Conservation (phyloP, 31 red algal genomes). For the Asparagopsis taxiformis region DNA sequence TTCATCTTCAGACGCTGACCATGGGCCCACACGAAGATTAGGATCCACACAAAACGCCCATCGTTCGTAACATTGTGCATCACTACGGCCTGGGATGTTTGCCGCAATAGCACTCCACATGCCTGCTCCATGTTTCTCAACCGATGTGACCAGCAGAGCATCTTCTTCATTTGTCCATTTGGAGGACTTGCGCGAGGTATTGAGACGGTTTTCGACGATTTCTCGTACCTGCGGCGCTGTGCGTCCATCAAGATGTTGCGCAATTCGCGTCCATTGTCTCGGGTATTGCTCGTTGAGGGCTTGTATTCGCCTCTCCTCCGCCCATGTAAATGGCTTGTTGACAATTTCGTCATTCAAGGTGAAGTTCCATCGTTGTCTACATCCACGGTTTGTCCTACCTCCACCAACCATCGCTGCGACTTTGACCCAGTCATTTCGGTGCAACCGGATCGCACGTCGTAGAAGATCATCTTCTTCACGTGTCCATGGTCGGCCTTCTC, state of each 20-base stretch:
- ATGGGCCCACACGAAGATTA: not conserved
- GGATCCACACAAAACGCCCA: slow-evolving; percentile 19
- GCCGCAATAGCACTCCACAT: slow-evolving; percentile 2
- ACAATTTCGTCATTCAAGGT: not conserved
- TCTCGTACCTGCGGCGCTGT: slow-evolving; percentile 18
- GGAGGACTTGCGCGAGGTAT: not conserved
- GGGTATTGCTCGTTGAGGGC: not conserved
- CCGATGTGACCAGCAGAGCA: not conserved
- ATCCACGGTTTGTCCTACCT: slow-evolving; percentile 15
- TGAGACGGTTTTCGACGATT: not conserved
- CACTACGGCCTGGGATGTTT: not conserved
- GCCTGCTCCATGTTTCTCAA: slow-evolving; percentile 11
- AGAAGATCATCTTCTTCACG: not conserved
- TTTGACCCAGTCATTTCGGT: slow-evolving; percentile 6
- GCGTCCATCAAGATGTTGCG: not conserved
- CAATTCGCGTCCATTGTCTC: slow-evolving; percentile 18
- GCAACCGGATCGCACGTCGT: not conserved
- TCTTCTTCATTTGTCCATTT: slow-evolving; percentile 22
- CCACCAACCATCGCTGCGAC: slow-evolving; percentile 8
- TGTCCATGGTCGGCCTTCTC: not conserved
- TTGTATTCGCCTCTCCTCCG: not conserved
- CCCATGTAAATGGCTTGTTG: not conserved
- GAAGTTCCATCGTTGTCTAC: slow-evolving; percentile 15
- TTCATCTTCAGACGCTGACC: slow-evolving; percentile 5
- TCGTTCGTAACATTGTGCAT: slow-evolving; percentile 4